Base-by-base conservation (phyloP, 2,329 filamentous ascomycete genomes). In the Elsinoe arachidis region DNA sequence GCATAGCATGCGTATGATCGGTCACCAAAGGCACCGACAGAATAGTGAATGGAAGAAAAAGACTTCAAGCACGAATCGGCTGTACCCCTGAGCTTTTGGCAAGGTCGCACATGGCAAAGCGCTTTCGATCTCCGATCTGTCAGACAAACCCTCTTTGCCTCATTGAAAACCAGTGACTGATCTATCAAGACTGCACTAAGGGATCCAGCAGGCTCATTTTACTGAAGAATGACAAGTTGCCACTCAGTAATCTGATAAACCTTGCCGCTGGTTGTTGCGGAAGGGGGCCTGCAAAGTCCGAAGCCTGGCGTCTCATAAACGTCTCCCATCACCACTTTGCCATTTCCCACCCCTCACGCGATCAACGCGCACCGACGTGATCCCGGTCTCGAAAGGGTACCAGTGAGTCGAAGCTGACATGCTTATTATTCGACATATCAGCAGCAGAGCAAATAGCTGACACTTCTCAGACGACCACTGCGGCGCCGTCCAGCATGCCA, bases 401-500 rank as follows among this genome's bases (percentile, higher is more conserved):
- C n/a, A 47, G 46, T 54, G 38, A 46, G 47, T 57, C 26, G 26
- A 30, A 30, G 26, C 26, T 30, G 26, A 30, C 26, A 30, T 5
- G 26, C 26, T 30, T 5, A 9, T 30, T 30, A 30, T 9, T 30
- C 26, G 4, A 30, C 2, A 30, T 30, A 30, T 30, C 26, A 30
- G 26, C 26, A 30, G 26, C 7, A 30, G 26, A 30, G 19, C 34
- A 38, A n/a, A 19, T 7, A 39, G 34, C 51, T 49, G 11, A 49
- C 41, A 5, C 23, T 2, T 37, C 30, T 26, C 41, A 57, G 43
- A 17, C 30, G 53, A 56, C 39, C 21, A 23, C 23, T 30, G 26
- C 34, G 41, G 54, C 56, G 49, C 26, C 56, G 33, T 37, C 47
- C 39, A 59, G 19, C 19, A 59, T 59, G 58, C 58, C 58, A 37